phyloP scores from a whole-genome alignment of 345 rosid species.

The Melaleuca quinquenervia region DNA sequence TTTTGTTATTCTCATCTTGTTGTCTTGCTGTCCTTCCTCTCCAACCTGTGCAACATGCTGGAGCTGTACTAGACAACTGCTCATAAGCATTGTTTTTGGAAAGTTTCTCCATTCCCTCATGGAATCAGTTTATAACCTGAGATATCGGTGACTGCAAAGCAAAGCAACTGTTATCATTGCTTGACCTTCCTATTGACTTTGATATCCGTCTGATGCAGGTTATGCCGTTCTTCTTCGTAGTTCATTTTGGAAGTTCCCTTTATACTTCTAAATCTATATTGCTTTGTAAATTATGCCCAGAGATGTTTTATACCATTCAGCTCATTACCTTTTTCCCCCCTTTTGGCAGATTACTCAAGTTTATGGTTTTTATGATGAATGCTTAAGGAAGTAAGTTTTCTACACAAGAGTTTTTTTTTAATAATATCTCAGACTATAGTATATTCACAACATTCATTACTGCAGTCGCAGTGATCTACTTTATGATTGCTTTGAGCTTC shows the following conservation, averaged over 20 bases:
- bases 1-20: background rate
- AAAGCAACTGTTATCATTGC: background rate
- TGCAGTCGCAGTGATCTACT: background rate
- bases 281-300: background rate
- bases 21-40: background rate
- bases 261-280: background rate
- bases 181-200: background rate
- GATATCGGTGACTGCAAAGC: background rate
- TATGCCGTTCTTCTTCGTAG: background rate
- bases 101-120: background rate
- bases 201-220: background rate
- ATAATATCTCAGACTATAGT: background rate
- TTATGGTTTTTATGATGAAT: constrained; percentile 98
- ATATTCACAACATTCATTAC: background rate
- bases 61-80: background rate
- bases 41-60: background rate
- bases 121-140: background rate
- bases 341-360: constrained; percentile 93
- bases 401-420: background rate
- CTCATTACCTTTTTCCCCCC: background rate
- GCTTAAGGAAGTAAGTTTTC: constrained; percentile 91
- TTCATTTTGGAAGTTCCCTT: background rate
- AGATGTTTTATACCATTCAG: background rate
- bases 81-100: background rate
- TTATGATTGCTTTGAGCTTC: background rate